Percentiles rank a stretch among this genome's conserved stretches.
Conservation (phyloP, 495 filamentous ascomycete genomes). For the Massariosphaeria phaeospora region DNA sequence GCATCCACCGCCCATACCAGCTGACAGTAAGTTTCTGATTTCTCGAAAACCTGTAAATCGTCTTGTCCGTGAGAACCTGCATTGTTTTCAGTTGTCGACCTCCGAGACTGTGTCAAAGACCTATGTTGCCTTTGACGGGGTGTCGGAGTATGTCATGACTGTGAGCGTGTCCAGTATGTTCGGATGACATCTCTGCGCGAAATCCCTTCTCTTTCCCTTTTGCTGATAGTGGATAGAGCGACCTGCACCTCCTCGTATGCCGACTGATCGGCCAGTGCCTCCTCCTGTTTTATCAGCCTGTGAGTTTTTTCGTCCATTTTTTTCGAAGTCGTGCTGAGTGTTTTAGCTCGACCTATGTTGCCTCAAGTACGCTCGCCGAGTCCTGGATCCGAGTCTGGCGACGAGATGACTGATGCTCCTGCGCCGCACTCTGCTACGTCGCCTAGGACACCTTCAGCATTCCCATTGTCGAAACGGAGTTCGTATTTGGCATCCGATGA, state of each 20-base stretch:
- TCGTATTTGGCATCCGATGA: slow-evolving; percentile 40
- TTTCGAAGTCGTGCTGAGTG: neutral
- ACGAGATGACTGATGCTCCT: slow-evolving; percentile 59
- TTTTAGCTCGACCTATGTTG: slow-evolving; percentile 43
- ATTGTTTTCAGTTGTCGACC: slow-evolving; percentile 10
- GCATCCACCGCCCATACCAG: slow-evolving; percentile 44
- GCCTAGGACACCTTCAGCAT: slow-evolving; percentile 33
- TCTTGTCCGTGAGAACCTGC: slow-evolving; percentile 12
- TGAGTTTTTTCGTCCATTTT: slow-evolving; percentile 1
- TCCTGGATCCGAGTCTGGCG: slow-evolving; percentile 84
- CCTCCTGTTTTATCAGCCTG: slow-evolving; percentile 46
- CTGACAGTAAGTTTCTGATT: slow-evolving; percentile 49
- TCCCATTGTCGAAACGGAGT: slow-evolving; percentile 26
- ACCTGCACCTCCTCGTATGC: slow-evolving; percentile 48
- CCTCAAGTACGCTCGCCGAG: slow-evolving; percentile 60
- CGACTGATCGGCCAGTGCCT: slow-evolving; percentile 46
- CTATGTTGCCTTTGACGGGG: slow-evolving; percentile 22
- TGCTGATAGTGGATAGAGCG: slow-evolving; percentile 42
- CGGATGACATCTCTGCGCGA: neutral
- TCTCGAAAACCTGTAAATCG: slow-evolving; percentile 18
- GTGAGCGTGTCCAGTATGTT: slow-evolving; percentile 29
- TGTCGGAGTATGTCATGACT: slow-evolving; percentile 32
- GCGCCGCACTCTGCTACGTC: slow-evolving; percentile 23
- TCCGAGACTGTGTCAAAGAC: slow-evolving; percentile 24
- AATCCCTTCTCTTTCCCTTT: neutral